Evolutionary conservation across 768 basidiomycete species (phyloP).

Genomic region (Crassisporium funariophilum): DNA sequence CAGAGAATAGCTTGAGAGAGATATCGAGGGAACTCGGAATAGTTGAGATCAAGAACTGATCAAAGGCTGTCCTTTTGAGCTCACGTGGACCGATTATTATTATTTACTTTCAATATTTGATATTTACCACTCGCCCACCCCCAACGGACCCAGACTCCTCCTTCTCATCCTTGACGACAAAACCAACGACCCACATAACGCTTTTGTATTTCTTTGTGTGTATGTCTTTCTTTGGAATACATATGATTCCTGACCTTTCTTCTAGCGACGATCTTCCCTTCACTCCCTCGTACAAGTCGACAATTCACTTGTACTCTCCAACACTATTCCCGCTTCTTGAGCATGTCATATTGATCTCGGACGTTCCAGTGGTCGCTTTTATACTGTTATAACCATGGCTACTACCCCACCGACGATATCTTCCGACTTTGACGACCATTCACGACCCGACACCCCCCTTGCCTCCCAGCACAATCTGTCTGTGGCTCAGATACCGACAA

Average conservation of each 20-base stretch:
- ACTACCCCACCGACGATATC: conserved; percentile 19
- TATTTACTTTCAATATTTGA: background rate
- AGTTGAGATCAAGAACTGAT: too few relatives aligned
- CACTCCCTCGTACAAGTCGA: conserved; percentile 9
- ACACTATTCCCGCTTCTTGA: conserved; percentile 19
- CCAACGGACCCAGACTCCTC: conserved; percentile 9
- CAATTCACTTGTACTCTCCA: conserved; percentile 7
- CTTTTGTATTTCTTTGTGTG: conserved; percentile 16
- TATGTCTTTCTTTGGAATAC: background rate
- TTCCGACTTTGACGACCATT: conserved; percentile 26
- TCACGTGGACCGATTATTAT: conserved; percentile 1
- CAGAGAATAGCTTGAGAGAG: too few relatives aligned
- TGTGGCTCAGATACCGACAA: conserved; percentile 23
- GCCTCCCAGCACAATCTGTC: conserved; percentile 12
- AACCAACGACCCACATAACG: conserved; percentile 23
- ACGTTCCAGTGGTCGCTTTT: conserved; percentile 10
- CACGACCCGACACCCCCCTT: conserved; percentile 31
- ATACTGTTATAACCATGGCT: conserved; percentile 22
- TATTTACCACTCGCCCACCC: background rate
- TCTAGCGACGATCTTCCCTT: conserved; percentile 12
- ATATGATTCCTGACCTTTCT: conserved; percentile 4
- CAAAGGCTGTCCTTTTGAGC: background rate
- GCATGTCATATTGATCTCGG: conserved; percentile 32
- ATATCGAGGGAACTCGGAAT: too few relatives aligned
- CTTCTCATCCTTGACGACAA: conserved; percentile 21